Evolutionary conservation across 495 filamentous ascomycete genomes (phyloP), one percentile per base, ranked within the genome.

Genomic region (Neurospora tetraspora): DNA sequence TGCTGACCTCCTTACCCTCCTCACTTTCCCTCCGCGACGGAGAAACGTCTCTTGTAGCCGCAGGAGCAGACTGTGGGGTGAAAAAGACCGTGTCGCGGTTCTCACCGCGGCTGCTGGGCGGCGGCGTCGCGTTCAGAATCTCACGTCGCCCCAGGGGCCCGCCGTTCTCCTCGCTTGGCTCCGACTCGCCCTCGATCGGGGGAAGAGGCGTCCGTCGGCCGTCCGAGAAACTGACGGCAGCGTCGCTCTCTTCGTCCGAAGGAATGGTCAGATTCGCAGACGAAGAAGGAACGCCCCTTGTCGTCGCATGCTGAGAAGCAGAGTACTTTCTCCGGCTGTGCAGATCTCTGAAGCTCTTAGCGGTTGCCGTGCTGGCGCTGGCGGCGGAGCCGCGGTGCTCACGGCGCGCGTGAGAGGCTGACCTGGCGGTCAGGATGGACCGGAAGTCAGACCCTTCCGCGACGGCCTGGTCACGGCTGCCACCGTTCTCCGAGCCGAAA

Each of bases 161-260:
- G 5, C 47, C 45, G 7, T n/a, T 12, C 16, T 73, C 71, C 16
- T 36, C 39, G 38, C 75, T 73, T 3, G 43, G 71, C 12, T 78
- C 80, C 39, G 74, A 71, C 72, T 86, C 83, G 43, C 82, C 83
- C 59, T 86, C 85, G 18, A 86, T 83, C 0, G 84, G 84, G 7
- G 85, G 85, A 23, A 89, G 76, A 5, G 86, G 86, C 6, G 87
- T 87, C 20, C 81, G 82, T 61, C 85, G 80, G 16, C 87, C 87
- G 36, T 89, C 87, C 0, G 86, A 89, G 59, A 88, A 84, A 76
- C 86, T 88, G 18, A 85, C 68, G 2, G 86, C 87, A 10, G 83
- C 86, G 39, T 88, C 86, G 72, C 86, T 88, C 72, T 89, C 87
- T 53, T 87, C 86, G 71, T 88, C 86, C 8, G 82, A 86, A 4